Evolutionary conservation across 164 flowering plant species (phyloP), one percentile per base, ranked within the genome.

Genomic region (Paratinospora sagittata): DNA sequence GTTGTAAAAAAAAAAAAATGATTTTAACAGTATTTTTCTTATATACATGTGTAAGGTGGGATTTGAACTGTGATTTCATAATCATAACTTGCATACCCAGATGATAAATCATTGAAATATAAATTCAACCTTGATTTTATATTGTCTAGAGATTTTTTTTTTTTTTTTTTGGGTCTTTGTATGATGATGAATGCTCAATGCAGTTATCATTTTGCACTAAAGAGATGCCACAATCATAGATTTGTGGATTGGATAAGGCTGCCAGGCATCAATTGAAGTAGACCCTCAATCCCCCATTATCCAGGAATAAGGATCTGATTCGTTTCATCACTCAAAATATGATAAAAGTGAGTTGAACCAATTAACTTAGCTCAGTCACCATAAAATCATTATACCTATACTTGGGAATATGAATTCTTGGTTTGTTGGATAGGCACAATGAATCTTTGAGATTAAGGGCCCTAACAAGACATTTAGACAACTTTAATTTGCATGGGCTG

Each of bases 401-500:
- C 58, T 52, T 52, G 57, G 57, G 57, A 52, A 52, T n/a, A n/a
- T 19, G 23, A 16, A 19, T 16, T 52, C 58, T 21, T 52, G 58
- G n/a, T 52, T 19, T 7, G 21, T 52, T 52, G 58, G 58, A n/a
- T 52, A 52, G 58, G 58, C 58, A 16, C 58, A 52, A 52, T 52
- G 58, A 52, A 52, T 52, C 58, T 52, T n/a, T 52, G 58, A 52
- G 17, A 52, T 8, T 21, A 16, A 13, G 55, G 16, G 55, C 19
- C 16, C n/a, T 52, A 16, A 52, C n/a, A 52, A 16, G 23, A 52
- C 58, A 52, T 21, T 52, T 6, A 7, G n/a, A 52, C 16, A 52
- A 52, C 58, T 52, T n/a, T n/a, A n/a, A n/a, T n/a, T 52, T 52
- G 58, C 58, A 52, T 52, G 58, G 16, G 58, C 58, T 52, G 58